phyloP scores from a whole-genome alignment of 1,284 basidiomycete genomes.

The Melampsora americana region DNA sequence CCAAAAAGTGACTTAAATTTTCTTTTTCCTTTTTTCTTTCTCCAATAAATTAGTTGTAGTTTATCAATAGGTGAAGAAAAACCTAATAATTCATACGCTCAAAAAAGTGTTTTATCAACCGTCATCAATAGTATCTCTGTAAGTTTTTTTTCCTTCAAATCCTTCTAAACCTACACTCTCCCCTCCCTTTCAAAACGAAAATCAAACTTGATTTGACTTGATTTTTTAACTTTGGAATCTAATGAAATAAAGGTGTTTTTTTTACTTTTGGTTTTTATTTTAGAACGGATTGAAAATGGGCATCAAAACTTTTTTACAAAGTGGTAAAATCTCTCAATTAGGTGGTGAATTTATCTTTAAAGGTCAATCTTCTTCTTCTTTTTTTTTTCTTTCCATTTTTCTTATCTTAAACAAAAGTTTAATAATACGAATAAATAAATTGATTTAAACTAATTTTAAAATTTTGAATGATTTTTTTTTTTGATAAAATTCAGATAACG shows the following conservation, averaged over 20 bases:
- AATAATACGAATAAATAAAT: too few species aligned
- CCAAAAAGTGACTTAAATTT: not conserved
- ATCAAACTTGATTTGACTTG: not conserved
- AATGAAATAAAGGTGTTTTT: too few species aligned
- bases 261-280: too few species aligned
- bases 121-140: not conserved
- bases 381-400: not conserved
- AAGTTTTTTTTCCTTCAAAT: not conserved
- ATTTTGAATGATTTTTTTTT: too few species aligned
- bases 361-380: conserved; percentile 9
- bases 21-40: too few species aligned
- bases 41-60: conserved; percentile 6
- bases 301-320: not conserved
- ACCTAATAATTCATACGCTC: conserved; percentile 7
- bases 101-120: not conserved
- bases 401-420: too few species aligned
- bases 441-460: too few species aligned
- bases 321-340: conserved; percentile 31
- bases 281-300: conserved; percentile 36
- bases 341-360: conserved; percentile 39
- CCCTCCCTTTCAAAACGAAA: not conserved
- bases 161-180: not conserved
- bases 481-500: not conserved
- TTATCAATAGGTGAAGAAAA: conserved; percentile 16
- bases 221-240: too few species aligned